Percentiles rank a stretch among this genome's conserved stretches.
Conservation (phyloP, 345 rosid species). For the Salix brachista region DNA sequence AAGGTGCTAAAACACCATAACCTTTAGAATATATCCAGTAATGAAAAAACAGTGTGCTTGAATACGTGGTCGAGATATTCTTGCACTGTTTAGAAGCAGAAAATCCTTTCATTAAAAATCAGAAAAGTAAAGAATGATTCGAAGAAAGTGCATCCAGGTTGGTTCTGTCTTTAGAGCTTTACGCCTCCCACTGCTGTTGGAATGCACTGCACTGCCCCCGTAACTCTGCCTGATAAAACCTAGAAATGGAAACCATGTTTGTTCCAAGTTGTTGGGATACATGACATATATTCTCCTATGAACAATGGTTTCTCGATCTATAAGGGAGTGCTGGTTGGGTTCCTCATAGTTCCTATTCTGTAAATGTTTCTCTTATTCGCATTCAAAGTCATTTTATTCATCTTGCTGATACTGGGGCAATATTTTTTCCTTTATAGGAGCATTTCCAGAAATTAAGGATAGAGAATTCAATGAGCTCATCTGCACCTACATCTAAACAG, state of each 20-base stretch:
- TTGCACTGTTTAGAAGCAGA: no score
- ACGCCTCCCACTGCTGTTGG: background rate
- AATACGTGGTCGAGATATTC: background rate
- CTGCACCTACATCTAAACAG: slow-evolving; percentile 82
- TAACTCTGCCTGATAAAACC: background rate
- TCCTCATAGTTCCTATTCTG: background rate
- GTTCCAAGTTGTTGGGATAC: background rate
- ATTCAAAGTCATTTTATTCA: background rate
- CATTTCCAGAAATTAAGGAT: slow-evolving; percentile 75
- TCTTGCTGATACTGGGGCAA: background rate
- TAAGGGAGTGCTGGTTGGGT: no score
- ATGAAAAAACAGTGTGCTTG: background rate
- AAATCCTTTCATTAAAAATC: background rate
- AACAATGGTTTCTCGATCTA: no score
- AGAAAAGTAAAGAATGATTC: background rate
- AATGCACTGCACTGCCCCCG: no score
- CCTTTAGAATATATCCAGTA: background rate
- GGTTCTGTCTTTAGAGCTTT: background rate
- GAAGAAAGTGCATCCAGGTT: background rate
- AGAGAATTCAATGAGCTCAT: slow-evolving; percentile 81
- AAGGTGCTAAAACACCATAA: background rate
- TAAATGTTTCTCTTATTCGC: background rate
- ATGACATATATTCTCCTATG: no score
- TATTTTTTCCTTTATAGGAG: slow-evolving; percentile 43
- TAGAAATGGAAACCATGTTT: background rate